Evolutionary conservation across 1,284 basidiomycete species (phyloP).

Genomic region (Cutaneotrichosporon curvatum): DNA sequence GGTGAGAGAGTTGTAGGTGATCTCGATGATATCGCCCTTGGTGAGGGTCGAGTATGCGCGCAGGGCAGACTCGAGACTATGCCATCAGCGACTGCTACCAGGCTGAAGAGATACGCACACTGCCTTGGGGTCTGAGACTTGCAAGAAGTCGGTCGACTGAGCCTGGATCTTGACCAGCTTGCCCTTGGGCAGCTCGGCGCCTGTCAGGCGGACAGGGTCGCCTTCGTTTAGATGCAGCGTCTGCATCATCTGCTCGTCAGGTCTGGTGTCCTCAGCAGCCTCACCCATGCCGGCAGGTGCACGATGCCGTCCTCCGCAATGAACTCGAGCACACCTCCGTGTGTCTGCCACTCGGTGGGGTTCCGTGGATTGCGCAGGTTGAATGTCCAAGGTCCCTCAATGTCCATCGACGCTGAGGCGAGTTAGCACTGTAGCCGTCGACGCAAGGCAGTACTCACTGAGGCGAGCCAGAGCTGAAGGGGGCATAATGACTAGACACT

Average conservation of each 20-base stretch:
- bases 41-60: conserved; percentile 88
- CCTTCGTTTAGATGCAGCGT: conserved; percentile 81
- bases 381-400: conserved; percentile 94
- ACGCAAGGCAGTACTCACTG: conserved; percentile 46
- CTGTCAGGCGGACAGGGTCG: conserved; percentile 87
- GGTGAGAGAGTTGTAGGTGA: conserved; percentile 82
- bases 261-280: not conserved
- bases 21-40: conserved; percentile 86
- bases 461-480: conserved; percentile 85
- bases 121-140: conserved; percentile 83
- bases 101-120: conserved; percentile 54
- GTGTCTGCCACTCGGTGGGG: conserved; percentile 71
- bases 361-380: conserved; percentile 85
- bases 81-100: not conserved
- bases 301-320: conserved; percentile 95
- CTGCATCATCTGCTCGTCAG: conserved; percentile 75
- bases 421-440: not conserved
- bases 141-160: conserved; percentile 88
- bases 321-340: conserved; percentile 97
- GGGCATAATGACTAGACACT: conserved; percentile 84
- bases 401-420: conserved; percentile 63
- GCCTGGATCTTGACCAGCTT: conserved; percentile 96
- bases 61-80: conserved; percentile 85
- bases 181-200: conserved; percentile 81
- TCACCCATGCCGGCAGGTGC: conserved; percentile 86